Conservation (phyloP, 2,329 filamentous ascomycete species). For the Colletotrichum salicis region DNA sequence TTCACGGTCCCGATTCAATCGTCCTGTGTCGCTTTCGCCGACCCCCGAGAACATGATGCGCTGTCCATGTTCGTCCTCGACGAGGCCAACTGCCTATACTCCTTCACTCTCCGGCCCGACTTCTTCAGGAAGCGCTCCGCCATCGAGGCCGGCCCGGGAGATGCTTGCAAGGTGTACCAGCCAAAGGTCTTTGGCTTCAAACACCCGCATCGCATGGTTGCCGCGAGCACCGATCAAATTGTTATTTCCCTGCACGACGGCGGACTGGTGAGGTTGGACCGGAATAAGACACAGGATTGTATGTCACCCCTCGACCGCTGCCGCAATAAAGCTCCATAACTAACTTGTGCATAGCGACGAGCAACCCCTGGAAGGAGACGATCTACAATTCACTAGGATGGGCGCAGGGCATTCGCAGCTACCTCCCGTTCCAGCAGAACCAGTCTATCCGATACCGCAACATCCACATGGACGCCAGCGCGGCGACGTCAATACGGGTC, state of each 20-base stretch:
- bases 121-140: slow-evolving; percentile 78
- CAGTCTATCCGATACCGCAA: slow-evolving; percentile 73
- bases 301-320: slow-evolving; percentile 40
- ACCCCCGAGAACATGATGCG: slow-evolving; percentile 80
- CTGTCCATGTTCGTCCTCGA: slow-evolving; percentile 85
- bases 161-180: slow-evolving; percentile 79
- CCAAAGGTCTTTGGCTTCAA: slow-evolving; percentile 82
- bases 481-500: slow-evolving; percentile 72
- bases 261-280: slow-evolving; percentile 76
- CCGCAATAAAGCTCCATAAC: neutral
- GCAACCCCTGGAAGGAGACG: slow-evolving; percentile 73
- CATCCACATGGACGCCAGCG: slow-evolving; percentile 72
- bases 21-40: slow-evolving; percentile 84
- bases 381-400: slow-evolving; percentile 80
- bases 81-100: slow-evolving; percentile 81
- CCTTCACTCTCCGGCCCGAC: slow-evolving; percentile 83
- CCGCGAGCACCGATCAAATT: slow-evolving; percentile 77
- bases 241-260: slow-evolving; percentile 86
- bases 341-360: slow-evolving; percentile 43
- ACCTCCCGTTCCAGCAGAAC: slow-evolving; percentile 74
- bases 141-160: slow-evolving; percentile 78
- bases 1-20: slow-evolving; percentile 80
- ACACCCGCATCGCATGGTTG: slow-evolving; percentile 82
- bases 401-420: slow-evolving; percentile 72
- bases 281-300: slow-evolving; percentile 61